A percentile compares a stretch with the other conserved stretches of the same genome.
phyloP scores from a whole-genome alignment of 345 rosid genomes.

The Isatis tinctoria region DNA sequence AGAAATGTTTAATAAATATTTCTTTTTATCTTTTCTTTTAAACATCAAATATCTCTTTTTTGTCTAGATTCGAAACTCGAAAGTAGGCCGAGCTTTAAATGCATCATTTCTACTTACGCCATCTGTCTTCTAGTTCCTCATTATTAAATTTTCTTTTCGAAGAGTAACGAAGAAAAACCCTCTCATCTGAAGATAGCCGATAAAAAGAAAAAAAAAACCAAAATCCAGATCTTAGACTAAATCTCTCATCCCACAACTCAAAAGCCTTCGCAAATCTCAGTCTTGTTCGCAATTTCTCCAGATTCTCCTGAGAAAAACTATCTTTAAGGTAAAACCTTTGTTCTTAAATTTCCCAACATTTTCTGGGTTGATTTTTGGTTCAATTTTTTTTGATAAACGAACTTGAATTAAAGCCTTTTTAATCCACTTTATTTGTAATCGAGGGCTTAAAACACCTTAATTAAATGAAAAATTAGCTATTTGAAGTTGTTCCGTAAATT shows the following conservation, averaged over 20 bases:
- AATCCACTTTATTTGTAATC: not conserved
- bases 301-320: not conserved
- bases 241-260: not conserved
- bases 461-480: not conserved
- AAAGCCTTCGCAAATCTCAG: not conserved
- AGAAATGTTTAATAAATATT: no score
- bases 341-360: not conserved
- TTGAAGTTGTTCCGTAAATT: not conserved
- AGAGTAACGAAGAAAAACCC: conserved; percentile 5
- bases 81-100: not conserved
- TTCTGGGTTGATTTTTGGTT: not conserved
- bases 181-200: not conserved
- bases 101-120: not conserved
- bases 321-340: not conserved
- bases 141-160: not conserved
- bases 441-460: no score
- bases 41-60: no score
- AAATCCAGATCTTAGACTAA: conserved; percentile 6
- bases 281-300: not conserved
- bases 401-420: not conserved
- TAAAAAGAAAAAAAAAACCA: not conserved
- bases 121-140: not conserved
- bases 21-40: no score
- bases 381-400: not conserved
- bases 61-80: no score